Evolutionary conservation across 768 basidiomycete genomes (phyloP), one percentile per base, ranked within the genome.

Genomic region (Pisolithus albus): DNA sequence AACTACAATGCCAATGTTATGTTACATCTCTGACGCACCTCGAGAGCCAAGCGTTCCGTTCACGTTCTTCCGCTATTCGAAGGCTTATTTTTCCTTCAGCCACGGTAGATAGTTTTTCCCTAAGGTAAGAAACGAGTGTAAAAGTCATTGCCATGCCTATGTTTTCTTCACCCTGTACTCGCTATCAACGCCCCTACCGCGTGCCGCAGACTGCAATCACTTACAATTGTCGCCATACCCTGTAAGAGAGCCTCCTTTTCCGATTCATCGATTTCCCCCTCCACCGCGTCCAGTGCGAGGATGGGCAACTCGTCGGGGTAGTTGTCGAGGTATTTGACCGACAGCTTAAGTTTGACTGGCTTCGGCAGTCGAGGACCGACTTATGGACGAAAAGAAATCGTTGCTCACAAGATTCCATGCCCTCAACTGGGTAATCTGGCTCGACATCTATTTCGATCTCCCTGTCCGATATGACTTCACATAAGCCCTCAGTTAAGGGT

Each of bases 71-170:
- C 56, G 75, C 73, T 49, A 75, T 73, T 55, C 70, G 75, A 52
- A 67, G 75, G 51, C 82, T 82, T 18, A 72, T 74, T 56, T 90
- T 79, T 41, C 69, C 61, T 37, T 77, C 77, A 34, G 92, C 79
- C 23, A 94, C 70, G 16, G 64, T 61, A 5, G 83, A 79, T 15
- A 97, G 72, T 46, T 81, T 75, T 67, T 97, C 93, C 56, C 88
- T 77, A 42, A 96, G 77, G 59, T 88, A 84, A 0, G 88, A 86
- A 10, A 92, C 84, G 16, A 99, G 75, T 0, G 95, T 92, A 64
- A 96, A 99, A 16, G 93, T 94, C 93, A 98, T 97, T 2, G 96
- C 93, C 86, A 94, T 94, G 40, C 92, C 92, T 19, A 91, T 61
- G 65, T 88, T 92, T 63, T 93, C 91, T 62, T 86, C 80, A 50